phyloP scores from a whole-genome alignment of 176 grass and related monocot genomes.

The Hordeum marinum region DNA sequence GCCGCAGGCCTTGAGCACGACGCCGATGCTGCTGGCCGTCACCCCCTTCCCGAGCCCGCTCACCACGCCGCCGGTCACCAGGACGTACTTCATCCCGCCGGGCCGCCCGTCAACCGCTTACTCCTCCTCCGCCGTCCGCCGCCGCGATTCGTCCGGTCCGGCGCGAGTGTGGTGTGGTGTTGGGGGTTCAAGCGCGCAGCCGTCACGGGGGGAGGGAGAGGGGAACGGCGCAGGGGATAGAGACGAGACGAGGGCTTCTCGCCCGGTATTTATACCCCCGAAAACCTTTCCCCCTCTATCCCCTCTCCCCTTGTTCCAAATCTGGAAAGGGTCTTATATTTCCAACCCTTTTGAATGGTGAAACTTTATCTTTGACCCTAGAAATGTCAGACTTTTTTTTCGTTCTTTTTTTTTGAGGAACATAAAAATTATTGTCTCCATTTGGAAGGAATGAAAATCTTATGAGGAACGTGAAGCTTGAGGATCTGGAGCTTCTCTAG shows the following conservation, averaged over 20 bases:
- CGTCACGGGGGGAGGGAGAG: background rate
- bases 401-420: background rate
- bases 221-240: constrained; percentile 19
- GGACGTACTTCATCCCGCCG: constrained; percentile 32
- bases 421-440: background rate
- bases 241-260: background rate
- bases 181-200: background rate
- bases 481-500: too few relatives aligned
- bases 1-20: constrained; percentile 39
- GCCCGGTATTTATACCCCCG: background rate
- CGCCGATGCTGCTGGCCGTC: constrained; percentile 42
- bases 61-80: constrained; percentile 44
- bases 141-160: background rate
- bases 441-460: too few relatives aligned
- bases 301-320: background rate
- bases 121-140: background rate
- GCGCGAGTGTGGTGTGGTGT: background rate
- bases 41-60: constrained; percentile 46
- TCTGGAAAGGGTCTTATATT: background rate
- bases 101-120: too few relatives aligned
- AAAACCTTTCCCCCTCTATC: background rate
- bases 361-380: background rate
- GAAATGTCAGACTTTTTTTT: fast-evolving
- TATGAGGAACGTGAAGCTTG: too few relatives aligned
- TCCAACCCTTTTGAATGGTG: background rate